Conservation (phyloP, 768 basidiomycete species). For the Mycena vitilis region DNA sequence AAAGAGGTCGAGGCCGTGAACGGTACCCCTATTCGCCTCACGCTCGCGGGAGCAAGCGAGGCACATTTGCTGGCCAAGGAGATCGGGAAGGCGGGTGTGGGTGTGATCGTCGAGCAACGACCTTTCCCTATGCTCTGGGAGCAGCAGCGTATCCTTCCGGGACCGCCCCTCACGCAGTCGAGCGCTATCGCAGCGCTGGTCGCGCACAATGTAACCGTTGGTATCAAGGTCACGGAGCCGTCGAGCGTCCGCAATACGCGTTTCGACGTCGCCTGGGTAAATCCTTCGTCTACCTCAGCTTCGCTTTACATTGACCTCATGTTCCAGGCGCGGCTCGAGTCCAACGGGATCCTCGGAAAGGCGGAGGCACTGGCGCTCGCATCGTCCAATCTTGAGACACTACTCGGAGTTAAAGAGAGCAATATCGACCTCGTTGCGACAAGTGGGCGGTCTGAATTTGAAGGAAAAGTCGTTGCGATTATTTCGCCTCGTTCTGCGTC, state of each 20-base stretch:
- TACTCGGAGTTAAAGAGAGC: constrained; percentile 49
- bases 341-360: constrained; percentile 50
- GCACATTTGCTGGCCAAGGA: constrained; percentile 72
- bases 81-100: constrained; percentile 69
- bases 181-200: constrained; percentile 67
- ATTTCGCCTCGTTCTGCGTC: constrained; percentile 39
- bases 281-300: not conserved
- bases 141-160: constrained; percentile 66
- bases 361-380: constrained; percentile 51
- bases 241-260: constrained; percentile 70
- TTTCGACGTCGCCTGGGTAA: constrained; percentile 73
- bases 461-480: constrained; percentile 53
- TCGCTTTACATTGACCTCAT: not conserved
- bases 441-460: constrained; percentile 50
- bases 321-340: constrained; percentile 52
- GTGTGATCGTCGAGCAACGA: constrained; percentile 74
- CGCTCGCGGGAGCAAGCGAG: constrained; percentile 72
- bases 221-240: constrained; percentile 62
- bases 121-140: constrained; percentile 79
- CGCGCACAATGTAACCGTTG: constrained; percentile 71
- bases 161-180: constrained; percentile 72
- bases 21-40: constrained; percentile 51
- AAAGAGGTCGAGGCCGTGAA: constrained; percentile 57
- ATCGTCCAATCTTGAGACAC: constrained; percentile 55
- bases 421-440: constrained; percentile 55